Evolutionary conservation across 2,329 filamentous ascomycete species (phyloP), one percentile per base, ranked within the genome.

Genomic region (Domatiomyces catenatus): DNA sequence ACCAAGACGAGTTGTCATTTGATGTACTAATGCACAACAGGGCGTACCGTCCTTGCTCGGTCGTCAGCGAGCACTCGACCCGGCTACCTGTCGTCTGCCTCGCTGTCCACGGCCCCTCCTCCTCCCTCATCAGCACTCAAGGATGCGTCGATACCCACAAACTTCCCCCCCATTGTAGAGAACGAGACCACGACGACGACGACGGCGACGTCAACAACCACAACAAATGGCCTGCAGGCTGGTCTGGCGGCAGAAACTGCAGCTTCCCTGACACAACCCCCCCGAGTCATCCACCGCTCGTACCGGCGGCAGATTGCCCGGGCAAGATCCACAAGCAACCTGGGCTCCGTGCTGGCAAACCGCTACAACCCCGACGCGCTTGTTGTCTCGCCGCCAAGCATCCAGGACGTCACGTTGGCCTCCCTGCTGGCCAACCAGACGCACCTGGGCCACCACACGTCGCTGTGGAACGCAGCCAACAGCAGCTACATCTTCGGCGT

Each of bases 401-500:
- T 87, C 20, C 75, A 82, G 64, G 84, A 95, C 62, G 77, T 96
- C 54, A 89, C 88, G 46, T 80, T 98, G 53, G 89, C 95, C 71
- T 76, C 94, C 54, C 79, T 98, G 55, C 82, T 94, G 73, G 86
- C 88, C 45, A 81, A 83, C 28, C 87, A 94, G 69, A 80, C 80
- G 50, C 88, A 94, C 69, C 80, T 96, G 67, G 92, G 92, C 56
- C 92, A 98, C 70, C 79, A 85, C 62, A 90, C 84, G 0, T 86
- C 86, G 54, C 76, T 89, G 47, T 98, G 92, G 92, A 94, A 98
- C 69, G 89, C 92, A 8, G 82, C 80, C 48, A 98, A 96, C 71
- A 83, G 88, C 57, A 79, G 85, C 58, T 96, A 96, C 70, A 96
- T 98, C 65, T 89, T 86, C 65, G 92, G 92, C 60, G 79, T 94